Percentiles rank a stretch among this genome's conserved stretches.
Evolutionary conservation across 129 eudicot genomes (phyloP).

Genomic region (Chrysanthemum lavandulifolium): DNA sequence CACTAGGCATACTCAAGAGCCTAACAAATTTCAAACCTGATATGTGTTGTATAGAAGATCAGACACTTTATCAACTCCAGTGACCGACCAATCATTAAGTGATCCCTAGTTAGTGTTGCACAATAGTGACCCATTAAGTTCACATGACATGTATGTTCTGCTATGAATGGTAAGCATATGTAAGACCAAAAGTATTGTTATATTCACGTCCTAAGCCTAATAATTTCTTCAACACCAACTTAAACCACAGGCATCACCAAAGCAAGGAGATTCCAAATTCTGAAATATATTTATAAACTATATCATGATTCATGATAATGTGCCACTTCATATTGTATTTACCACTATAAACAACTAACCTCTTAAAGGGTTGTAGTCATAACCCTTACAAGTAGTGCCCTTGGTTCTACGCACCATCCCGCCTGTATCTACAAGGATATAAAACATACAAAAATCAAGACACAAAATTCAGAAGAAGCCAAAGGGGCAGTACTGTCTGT

Average conservation of each 20-base stretch:
- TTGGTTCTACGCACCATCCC: slow-evolving; percentile 1
- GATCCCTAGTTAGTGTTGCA: too few species aligned
- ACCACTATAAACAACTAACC: background rate
- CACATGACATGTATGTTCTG: background rate
- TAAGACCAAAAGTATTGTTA: background rate
- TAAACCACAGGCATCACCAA: background rate
- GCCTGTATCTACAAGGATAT: too few species aligned
- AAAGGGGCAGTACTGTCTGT: background rate
- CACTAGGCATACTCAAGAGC: background rate
- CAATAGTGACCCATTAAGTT: too few species aligned
- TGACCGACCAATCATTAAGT: too few species aligned
- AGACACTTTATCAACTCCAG: background rate
- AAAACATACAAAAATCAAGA: background rate
- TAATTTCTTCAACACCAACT: background rate
- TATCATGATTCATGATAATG: background rate
- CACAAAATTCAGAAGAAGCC: background rate
- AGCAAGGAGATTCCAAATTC: background rate
- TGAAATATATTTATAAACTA: background rate
- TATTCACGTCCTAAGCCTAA: background rate
- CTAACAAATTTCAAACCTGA: background rate
- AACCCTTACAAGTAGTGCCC: background rate
- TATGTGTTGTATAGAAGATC: background rate
- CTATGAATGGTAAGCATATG: background rate
- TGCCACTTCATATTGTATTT: background rate
- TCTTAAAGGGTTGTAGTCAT: background rate